Evolutionary conservation across 2,329 filamentous ascomycete genomes (phyloP).

Genomic region (Purpureocillium lavendulum): DNA sequence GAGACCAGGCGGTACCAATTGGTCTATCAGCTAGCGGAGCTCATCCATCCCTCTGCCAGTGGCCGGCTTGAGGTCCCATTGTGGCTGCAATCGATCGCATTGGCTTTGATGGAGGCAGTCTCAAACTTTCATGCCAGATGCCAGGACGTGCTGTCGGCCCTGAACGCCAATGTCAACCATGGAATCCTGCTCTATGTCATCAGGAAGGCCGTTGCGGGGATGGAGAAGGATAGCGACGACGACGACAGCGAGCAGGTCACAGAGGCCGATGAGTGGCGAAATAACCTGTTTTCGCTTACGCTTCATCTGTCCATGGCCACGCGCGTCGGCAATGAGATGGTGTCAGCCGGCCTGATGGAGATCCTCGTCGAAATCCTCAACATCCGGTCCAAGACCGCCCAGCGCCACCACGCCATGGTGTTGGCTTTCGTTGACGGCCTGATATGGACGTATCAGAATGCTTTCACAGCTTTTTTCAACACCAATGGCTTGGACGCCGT

Average conservation of each 20-base stretch:
- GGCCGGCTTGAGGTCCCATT: conserved; percentile 60
- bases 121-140: conserved; percentile 69
- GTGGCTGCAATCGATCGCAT: conserved; percentile 72
- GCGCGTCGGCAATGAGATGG: conserved; percentile 73
- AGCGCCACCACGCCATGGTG: conserved; percentile 75
- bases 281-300: conserved; percentile 80
- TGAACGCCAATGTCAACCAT: conserved; percentile 94
- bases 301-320: conserved; percentile 69
- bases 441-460: conserved; percentile 76
- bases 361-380: conserved; percentile 84
- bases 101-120: conserved; percentile 78
- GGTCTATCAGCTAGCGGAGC: conserved; percentile 82
- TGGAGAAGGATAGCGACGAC: conserved; percentile 48
- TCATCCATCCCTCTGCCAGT: conserved; percentile 75
- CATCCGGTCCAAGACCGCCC: conserved; percentile 71
- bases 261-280: conserved; percentile 81
- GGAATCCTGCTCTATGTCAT: conserved; percentile 90
- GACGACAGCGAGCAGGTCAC: conserved; percentile 53
- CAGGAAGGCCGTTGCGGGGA: conserved; percentile 78
- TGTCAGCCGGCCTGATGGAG: conserved; percentile 81
- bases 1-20: conserved; percentile 84
- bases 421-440: conserved; percentile 83
- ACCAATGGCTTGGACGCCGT: conserved; percentile 84
- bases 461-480: conserved; percentile 73
- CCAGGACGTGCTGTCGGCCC: conserved; percentile 76